Evolutionary conservation across 116 monocot species (phyloP).

Genomic region (Dioscorea cayenensis): DNA sequence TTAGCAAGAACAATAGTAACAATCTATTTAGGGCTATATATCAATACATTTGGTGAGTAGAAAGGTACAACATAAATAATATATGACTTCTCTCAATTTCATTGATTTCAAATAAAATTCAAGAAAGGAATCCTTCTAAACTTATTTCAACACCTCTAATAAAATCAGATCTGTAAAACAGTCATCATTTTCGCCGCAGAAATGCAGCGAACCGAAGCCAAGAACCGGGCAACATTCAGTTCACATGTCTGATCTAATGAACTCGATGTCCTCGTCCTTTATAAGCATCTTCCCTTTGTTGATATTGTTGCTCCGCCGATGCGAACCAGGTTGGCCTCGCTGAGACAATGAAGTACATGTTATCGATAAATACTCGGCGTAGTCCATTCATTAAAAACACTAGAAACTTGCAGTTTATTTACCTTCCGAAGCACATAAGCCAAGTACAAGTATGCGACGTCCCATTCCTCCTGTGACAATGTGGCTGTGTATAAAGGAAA

Average conservation of each 20-base stretch:
- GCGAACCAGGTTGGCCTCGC: constrained; percentile 39
- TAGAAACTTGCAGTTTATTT: neutral
- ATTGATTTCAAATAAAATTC: too few relatives aligned
- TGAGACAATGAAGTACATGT: constrained; percentile 11
- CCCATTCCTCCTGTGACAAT: constrained; percentile 79
- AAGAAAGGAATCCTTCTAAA: too few relatives aligned
- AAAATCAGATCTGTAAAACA: too few relatives aligned
- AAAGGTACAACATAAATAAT: too few relatives aligned
- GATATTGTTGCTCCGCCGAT: constrained; percentile 20
- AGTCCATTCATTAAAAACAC: neutral
- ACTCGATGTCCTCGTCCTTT: constrained; percentile 56
- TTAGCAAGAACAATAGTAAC: too few relatives aligned
- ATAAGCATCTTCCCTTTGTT: constrained; percentile 64
- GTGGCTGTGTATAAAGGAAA: constrained; percentile 35
- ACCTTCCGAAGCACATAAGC: constrained; percentile 87
- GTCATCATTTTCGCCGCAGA: too few relatives aligned
- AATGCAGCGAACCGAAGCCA: too few relatives aligned
- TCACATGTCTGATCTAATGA: constrained; percentile 14
- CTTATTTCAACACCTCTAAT: too few relatives aligned
- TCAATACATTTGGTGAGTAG: too few relatives aligned
- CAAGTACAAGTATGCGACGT: constrained; percentile 76
- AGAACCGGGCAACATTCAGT: neutral
- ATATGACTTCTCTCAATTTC: too few relatives aligned
- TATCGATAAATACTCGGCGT: neutral
- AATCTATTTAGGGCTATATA: too few relatives aligned